Evolutionary conservation across 495 filamentous ascomycete genomes (phyloP).

Genomic region (Penicillium crystallinum): DNA sequence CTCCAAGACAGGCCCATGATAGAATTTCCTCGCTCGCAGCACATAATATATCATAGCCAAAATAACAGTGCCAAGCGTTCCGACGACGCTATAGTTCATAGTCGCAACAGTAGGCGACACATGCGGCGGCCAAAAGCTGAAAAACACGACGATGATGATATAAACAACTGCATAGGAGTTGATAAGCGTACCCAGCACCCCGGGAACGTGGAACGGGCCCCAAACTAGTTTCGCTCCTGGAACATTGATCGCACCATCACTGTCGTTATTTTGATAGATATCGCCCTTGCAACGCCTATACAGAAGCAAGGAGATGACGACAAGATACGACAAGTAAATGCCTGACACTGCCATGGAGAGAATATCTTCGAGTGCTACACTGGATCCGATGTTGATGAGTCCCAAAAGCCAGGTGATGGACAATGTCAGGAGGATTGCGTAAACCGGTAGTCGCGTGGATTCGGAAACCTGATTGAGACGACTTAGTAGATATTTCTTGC

Average conservation of each 20-base stretch:
- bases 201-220: constrained; percentile 31
- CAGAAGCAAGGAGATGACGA: constrained; percentile 42
- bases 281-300: constrained; percentile 37
- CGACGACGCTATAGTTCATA: constrained; percentile 46
- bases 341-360: constrained; percentile 40
- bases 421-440: constrained; percentile 34
- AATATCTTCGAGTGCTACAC: constrained; percentile 43
- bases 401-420: constrained; percentile 33
- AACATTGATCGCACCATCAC: constrained; percentile 21
- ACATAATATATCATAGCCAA: constrained; percentile 43
- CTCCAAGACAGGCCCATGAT: constrained; percentile 44
- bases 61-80: constrained; percentile 30
- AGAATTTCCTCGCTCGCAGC: constrained; percentile 34
- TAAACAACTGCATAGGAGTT: constrained; percentile 36
- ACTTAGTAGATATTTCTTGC: no score
- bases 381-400: constrained; percentile 43
- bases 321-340: constrained; percentile 42
- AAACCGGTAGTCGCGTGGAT: constrained; percentile 27
- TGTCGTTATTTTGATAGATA: constrained; percentile 24
- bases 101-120: constrained; percentile 22
- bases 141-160: constrained; percentile 42
- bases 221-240: constrained; percentile 32
- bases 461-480: constrained; percentile 9
- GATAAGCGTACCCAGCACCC: constrained; percentile 24
- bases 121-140: constrained; percentile 46